Evolutionary conservation across 2,329 filamentous ascomycete genomes (phyloP).

Genomic region (Aspergillus ochraceoroseus): DNA sequence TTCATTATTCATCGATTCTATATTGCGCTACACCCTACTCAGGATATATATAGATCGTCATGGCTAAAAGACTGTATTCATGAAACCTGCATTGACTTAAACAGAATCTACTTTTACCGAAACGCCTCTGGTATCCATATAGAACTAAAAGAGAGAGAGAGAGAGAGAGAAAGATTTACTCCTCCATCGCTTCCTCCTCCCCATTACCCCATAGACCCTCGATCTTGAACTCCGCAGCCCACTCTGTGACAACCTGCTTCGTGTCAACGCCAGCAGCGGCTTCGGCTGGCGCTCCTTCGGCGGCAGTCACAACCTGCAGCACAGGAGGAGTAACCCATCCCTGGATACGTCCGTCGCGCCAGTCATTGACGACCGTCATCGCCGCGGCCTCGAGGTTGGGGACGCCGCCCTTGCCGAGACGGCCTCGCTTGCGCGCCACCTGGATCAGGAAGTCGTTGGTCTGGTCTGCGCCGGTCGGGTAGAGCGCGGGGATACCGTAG

Average conservation of each 20-base stretch:
- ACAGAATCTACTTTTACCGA: conserved; percentile 11
- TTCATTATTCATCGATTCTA: too few species aligned
- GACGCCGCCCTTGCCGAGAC: conserved; percentile 81
- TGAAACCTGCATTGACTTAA: too few species aligned
- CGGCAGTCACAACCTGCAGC: conserved; percentile 51
- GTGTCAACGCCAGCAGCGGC: conserved; percentile 54
- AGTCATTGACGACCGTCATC: conserved; percentile 92
- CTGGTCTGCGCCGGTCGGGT: conserved; percentile 64
- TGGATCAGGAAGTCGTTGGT: conserved; percentile 92
- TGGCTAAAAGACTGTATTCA: too few species aligned
- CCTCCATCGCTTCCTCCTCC: conserved; percentile 40
- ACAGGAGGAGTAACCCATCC: conserved; percentile 80
- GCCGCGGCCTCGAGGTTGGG: conserved; percentile 85
- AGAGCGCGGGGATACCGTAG: conserved; percentile 77
- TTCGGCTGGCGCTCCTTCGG: conserved; percentile 27
- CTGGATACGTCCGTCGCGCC: conserved; percentile 90
- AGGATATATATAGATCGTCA: too few species aligned
- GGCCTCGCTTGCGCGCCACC: conserved; percentile 85
- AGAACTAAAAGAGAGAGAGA: conserved; percentile 5
- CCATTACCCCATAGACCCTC: conserved; percentile 84
- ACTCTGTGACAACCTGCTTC: conserved; percentile 84
- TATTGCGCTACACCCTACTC: too few species aligned
- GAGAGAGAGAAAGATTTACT: conserved; percentile 30
- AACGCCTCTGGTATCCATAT: conserved; percentile 19
- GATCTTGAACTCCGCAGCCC: conserved; percentile 91